A percentile compares a stretch with the other conserved stretches of the same genome.
phyloP scores from a whole-genome alignment of 1,284 basidiomycete species.

The Tylopilus sp. region DNA sequence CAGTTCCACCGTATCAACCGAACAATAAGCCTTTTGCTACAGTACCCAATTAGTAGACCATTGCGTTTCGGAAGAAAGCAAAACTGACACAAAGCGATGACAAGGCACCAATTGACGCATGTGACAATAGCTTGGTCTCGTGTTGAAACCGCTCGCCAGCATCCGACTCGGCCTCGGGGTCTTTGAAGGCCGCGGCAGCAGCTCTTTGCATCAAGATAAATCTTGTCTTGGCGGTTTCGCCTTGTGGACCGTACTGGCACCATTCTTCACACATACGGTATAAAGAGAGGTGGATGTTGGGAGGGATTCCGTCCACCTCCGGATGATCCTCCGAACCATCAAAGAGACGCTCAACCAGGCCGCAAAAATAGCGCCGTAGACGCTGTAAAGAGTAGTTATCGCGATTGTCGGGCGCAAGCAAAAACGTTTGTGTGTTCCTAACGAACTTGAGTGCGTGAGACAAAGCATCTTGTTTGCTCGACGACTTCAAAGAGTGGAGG shows the following conservation, averaged over 20 bases:
- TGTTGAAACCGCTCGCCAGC: slow-evolving; percentile 70
- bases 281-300: slow-evolving; percentile 75
- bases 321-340: slow-evolving; percentile 72
- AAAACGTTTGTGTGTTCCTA: slow-evolving; percentile 76
- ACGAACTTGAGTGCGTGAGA: slow-evolving; percentile 85
- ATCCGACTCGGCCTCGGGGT: slow-evolving; percentile 48
- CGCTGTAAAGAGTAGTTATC: slow-evolving; percentile 81
- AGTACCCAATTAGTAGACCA: slow-evolving; percentile 2
- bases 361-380: slow-evolving; percentile 87
- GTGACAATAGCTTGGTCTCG: slow-evolving; percentile 72
- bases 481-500: slow-evolving; percentile 69
- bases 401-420: slow-evolving; percentile 69
- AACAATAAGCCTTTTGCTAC: slow-evolving; percentile 73
- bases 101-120: slow-evolving; percentile 79
- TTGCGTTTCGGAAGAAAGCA: neutral
- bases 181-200: slow-evolving; percentile 54
- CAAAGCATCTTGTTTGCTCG: slow-evolving; percentile 71
- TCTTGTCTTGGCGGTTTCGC: slow-evolving; percentile 73
- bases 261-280: slow-evolving; percentile 92
- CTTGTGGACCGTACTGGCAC: slow-evolving; percentile 83
- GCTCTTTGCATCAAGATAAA: slow-evolving; percentile 74
- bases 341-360: slow-evolving; percentile 83
- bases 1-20: slow-evolving; percentile 53
- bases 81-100: slow-evolving; percentile 80
- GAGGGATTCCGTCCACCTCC: slow-evolving; percentile 73